phyloP scores from a whole-genome alignment of 495 filamentous ascomycete genomes.

The Aspergillus incahuasiensis region DNA sequence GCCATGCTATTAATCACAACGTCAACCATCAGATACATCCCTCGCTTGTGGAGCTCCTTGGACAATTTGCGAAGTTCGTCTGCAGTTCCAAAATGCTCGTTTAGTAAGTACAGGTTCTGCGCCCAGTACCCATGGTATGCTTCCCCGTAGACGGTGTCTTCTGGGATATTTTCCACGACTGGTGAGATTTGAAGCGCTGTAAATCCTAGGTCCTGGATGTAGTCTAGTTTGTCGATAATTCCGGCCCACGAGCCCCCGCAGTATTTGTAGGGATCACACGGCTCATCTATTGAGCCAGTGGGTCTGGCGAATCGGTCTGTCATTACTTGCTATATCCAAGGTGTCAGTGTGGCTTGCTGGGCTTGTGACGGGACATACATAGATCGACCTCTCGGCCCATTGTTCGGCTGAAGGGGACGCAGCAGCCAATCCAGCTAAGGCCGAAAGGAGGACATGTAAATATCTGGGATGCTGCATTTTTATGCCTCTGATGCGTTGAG shows the following conservation, averaged over 20 bases:
- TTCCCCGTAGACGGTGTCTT: conserved; percentile 42
- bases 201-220: conserved; percentile 64
- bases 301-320: conserved; percentile 68
- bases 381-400: conserved; percentile 13
- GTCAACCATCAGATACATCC: conserved; percentile 62
- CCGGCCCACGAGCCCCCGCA: conserved; percentile 68
- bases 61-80: conserved; percentile 21
- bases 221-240: conserved; percentile 48
- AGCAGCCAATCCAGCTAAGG: neutral
- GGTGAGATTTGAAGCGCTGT: conserved; percentile 73
- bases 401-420: conserved; percentile 6
- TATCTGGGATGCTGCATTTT: neutral
- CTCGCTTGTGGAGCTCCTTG: conserved; percentile 21
- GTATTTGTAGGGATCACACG: conserved; percentile 50
- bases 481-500: no score
- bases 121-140: conserved; percentile 34
- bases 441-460: neutral
- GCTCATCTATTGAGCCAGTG: conserved; percentile 41
- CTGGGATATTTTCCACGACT: conserved; percentile 53
- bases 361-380: neutral
- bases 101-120: conserved; percentile 23
- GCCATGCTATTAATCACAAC: conserved; percentile 67
- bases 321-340: neutral
- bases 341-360: neutral
- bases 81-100: conserved; percentile 23